Base-by-base conservation (phyloP, 768 basidiomycete species). In the Macrolepiota albuminosa region DNA sequence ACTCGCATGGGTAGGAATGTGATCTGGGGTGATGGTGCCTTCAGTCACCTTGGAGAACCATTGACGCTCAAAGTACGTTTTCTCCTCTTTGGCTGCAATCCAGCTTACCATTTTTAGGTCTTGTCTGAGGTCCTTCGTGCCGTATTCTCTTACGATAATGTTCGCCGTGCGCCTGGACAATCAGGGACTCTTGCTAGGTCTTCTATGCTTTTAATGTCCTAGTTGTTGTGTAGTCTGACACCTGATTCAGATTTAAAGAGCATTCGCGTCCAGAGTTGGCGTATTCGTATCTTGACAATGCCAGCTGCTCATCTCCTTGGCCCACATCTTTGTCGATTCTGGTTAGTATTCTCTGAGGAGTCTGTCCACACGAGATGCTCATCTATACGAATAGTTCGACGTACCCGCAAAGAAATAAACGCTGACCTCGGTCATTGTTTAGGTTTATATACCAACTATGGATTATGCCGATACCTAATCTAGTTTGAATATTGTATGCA, bases 141-240 rank as follows among this genome's bases (percentile, higher is more conserved):
- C 4, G 73, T 93, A 26, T 85, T 85, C 61, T 78, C 78, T 39
- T 77, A 82, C 46, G 73, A 79, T 29, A 84, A 84, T 53, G 63
- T 93, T 48, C 76, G 80, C 39, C 86, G 88, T 50, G 89, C 84
- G 4, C 88, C 88, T 1, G 86, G 85, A 1, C 76, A 80, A 50
- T 89, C 88, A 6, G 91, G 91, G 0, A 63, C 58, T 13, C 81
- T 93, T 36, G 80, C 80, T 58, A 77, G 85, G 83, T 81, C 57
- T 56, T 72, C 24, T 16, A 66, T 24, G 5, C 18, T 36, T 11
- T 2, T 26, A 34, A 31, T 9, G 4, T 18, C 14, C 26, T 61
- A 11, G 3, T n/a, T n/a, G 46, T 33, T 34, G 14, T 45, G 2
- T n/a, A 2, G 10, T 31, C 51, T 59, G 36, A 62, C 51, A 49